A percentile compares a stretch with the other conserved stretches of the same genome.
Evolutionary conservation across 805 yeast genomes (phyloP).

Genomic region (Pichia heedii): DNA sequence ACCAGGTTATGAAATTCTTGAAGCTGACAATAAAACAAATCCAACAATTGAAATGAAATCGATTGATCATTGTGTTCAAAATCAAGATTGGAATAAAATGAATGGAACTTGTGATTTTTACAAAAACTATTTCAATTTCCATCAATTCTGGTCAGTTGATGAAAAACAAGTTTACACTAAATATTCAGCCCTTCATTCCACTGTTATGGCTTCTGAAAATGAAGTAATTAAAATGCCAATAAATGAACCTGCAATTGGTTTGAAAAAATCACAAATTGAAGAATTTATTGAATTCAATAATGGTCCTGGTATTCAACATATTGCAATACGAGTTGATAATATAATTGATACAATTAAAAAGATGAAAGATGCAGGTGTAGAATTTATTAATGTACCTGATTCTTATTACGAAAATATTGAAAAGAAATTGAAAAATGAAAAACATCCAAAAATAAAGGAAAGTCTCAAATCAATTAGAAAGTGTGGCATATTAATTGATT

Average conservation of each 20-base stretch:
- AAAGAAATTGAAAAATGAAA: conserved; percentile 29
- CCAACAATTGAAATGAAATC: conserved; percentile 26
- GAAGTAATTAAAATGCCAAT: conserved; percentile 70
- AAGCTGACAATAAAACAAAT: conserved; percentile 1
- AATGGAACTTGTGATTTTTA: conserved; percentile 49
- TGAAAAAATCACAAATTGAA: conserved; percentile 65
- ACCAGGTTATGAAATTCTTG: conserved; percentile 16
- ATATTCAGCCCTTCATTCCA: conserved; percentile 59
- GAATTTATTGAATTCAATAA: conserved; percentile 67
- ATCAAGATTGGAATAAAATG: conserved; percentile 65
- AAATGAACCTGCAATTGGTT: conserved; percentile 73
- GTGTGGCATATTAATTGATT: conserved; percentile 64
- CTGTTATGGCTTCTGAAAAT: conserved; percentile 65
- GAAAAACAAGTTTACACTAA: conserved; percentile 66
- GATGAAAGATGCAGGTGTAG: conserved; percentile 55
- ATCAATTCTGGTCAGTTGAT: conserved; percentile 77
- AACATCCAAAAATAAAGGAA: conserved; percentile 42
- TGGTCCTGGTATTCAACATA: conserved; percentile 82
- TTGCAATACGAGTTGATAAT: conserved; percentile 59
- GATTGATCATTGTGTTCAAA: conserved; percentile 79
- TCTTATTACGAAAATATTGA: conserved; percentile 47
- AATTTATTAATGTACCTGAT: conserved; percentile 54
- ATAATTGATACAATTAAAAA: conserved; percentile 47
- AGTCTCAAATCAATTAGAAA: conserved; percentile 38
- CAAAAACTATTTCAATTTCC: conserved; percentile 59